These are phyloP conservation scores for Phytophthora tentaculata DNA, from an alignment of 352 stramenopile genomes.

Conservation along the genomic window DNA sequence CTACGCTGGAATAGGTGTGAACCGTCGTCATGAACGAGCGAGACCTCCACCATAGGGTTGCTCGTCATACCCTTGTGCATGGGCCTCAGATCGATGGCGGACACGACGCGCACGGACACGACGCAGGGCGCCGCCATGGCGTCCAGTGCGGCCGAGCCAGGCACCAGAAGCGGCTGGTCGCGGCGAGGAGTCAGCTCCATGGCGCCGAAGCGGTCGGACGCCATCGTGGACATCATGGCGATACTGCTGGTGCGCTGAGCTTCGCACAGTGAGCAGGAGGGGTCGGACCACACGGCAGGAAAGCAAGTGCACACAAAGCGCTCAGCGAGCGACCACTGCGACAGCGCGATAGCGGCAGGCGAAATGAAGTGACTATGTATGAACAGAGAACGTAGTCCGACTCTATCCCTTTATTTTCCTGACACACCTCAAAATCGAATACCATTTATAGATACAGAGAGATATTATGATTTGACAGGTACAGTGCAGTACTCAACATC, in stretches of 20 bases:
- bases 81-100: slow-evolving; percentile 59
- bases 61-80: slow-evolving; percentile 78
- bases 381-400: slow-evolving; percentile 16
- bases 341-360: slow-evolving; percentile 14
- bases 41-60: slow-evolving; percentile 75
- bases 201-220: slow-evolving; percentile 42
- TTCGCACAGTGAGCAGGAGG: slow-evolving; percentile 12
- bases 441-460: slow-evolving; percentile 12
- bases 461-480: slow-evolving; percentile 3
- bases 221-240: slow-evolving; percentile 35
- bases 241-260: not conserved
- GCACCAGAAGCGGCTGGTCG: slow-evolving; percentile 66
- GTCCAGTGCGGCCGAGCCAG: slow-evolving; percentile 62
- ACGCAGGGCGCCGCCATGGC: slow-evolving; percentile 65
- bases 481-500: too few species aligned
- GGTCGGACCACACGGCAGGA: slow-evolving; percentile 28
- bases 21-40: slow-evolving; percentile 67
- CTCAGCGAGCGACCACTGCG: slow-evolving; percentile 5
- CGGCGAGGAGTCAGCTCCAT: slow-evolving; percentile 63
- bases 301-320: slow-evolving; percentile 4
- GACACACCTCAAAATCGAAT: not conserved
- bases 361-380: slow-evolving; percentile 14
- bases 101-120: slow-evolving; percentile 64
- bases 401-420: slow-evolving; percentile 16
- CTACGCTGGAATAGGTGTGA: slow-evolving; percentile 33